These are phyloP conservation scores for Clonostachys byssicola DNA, from an alignment of 2,329 filamentous ascomycete species.

Conservation along the genomic window DNA sequence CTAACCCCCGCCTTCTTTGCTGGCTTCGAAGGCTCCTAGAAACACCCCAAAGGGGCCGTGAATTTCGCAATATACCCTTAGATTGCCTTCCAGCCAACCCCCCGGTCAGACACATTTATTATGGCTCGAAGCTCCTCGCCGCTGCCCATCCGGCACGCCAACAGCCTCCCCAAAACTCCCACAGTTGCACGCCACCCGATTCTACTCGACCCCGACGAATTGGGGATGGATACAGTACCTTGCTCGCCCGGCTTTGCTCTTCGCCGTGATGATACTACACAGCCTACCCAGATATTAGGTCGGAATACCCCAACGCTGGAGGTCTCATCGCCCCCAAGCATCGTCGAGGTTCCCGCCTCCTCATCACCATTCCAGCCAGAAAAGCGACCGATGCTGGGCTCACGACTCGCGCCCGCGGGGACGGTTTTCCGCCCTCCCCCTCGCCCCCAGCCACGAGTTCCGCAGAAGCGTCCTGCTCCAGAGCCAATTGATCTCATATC, in stretches of 20 bases:
- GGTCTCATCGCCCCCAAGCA: slow-evolving; percentile 37
- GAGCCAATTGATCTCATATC: slow-evolving; percentile 42
- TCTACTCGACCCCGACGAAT: slow-evolving; percentile 30
- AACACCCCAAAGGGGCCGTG: too few relatives aligned
- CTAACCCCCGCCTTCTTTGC: too few relatives aligned
- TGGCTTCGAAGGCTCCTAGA: too few relatives aligned
- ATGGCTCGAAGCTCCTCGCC: neutral
- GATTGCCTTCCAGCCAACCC: too few relatives aligned
- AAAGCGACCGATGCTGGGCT: slow-evolving; percentile 31
- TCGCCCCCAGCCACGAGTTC: slow-evolving; percentile 11
- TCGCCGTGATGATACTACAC: slow-evolving; percentile 25
- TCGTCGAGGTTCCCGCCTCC: slow-evolving; percentile 82
- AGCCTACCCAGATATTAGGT: slow-evolving; percentile 42
- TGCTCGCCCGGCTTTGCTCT: slow-evolving; percentile 33
- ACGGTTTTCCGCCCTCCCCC: slow-evolving; percentile 60
- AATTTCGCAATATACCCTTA: too few relatives aligned
- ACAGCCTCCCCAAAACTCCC: slow-evolving; percentile 15
- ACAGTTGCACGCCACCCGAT: slow-evolving; percentile 14
- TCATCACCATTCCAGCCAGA: slow-evolving; percentile 59
- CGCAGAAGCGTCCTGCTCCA: slow-evolving; percentile 27
- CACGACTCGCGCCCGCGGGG: slow-evolving; percentile 70
- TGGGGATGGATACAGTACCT: slow-evolving; percentile 38
- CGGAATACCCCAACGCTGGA: slow-evolving; percentile 24
- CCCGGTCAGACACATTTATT: too few relatives aligned
- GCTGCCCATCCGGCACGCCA: neutral